Evolutionary conservation across 306 rosid genomes (phyloP).

Genomic region (Cyamopsis tetragonoloba): DNA sequence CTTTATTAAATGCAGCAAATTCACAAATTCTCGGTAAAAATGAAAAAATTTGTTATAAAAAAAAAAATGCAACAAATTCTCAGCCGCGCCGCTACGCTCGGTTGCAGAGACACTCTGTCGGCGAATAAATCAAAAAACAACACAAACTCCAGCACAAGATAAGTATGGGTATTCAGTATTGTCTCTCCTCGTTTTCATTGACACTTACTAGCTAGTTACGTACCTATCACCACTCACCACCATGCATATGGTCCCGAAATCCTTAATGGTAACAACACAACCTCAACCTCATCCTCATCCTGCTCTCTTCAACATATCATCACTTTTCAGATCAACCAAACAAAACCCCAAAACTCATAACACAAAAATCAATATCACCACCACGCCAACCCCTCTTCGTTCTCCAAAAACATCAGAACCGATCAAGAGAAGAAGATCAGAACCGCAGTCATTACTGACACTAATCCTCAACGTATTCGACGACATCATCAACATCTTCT

Average conservation of each 20-base stretch:
- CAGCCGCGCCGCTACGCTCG: too few relatives aligned
- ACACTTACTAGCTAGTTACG: background rate
- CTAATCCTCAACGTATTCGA: constrained; percentile 57
- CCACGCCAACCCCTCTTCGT: background rate
- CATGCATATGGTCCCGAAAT: constrained; percentile 35
- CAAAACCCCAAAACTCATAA: constrained; percentile 29
- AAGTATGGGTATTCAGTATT: too few relatives aligned
- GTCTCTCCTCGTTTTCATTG: background rate
- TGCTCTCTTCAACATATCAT: constrained; percentile 21
- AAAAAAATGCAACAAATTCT: too few relatives aligned
- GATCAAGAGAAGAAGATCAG: background rate
- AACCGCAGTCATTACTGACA: constrained; percentile 22
- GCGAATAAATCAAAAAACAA: background rate
- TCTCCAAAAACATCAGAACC: background rate
- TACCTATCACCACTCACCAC: background rate
- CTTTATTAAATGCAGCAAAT: too few relatives aligned
- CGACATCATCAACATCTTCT: constrained; percentile 63
- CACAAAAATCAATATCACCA: background rate
- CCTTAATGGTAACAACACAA: constrained; percentile 10
- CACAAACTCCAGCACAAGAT: background rate
- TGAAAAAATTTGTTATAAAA: too few relatives aligned
- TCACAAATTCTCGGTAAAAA: too few relatives aligned
- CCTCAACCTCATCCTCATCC: background rate
- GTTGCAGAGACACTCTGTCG: background rate
- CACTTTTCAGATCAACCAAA: constrained; percentile 39